A percentile compares a stretch with the other conserved stretches of the same genome.
Evolutionary conservation across 306 rosid genomes (phyloP).

Genomic region (Casuarina glauca): DNA sequence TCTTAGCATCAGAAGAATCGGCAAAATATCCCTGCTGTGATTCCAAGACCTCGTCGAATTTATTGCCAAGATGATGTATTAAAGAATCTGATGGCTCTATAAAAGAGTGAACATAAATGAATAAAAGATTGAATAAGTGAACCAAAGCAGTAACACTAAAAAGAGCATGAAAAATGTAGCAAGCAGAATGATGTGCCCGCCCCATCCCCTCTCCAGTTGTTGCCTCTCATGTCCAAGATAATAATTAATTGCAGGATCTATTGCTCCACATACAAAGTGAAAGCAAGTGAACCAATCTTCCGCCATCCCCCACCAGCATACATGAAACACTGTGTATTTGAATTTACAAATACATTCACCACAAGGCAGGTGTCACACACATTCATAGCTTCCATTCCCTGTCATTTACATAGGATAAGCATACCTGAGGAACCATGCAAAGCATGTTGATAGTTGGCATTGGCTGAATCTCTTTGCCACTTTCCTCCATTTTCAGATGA

Average conservation of each 20-base stretch:
- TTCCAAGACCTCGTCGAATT: constrained; percentile 45
- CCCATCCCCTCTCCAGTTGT: background rate
- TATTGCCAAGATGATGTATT: constrained; percentile 28
- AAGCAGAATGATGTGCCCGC: no score
- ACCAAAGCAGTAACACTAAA: constrained; percentile 21
- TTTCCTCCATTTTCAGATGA: constrained; percentile 25
- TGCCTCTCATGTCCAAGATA: background rate
- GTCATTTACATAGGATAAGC: constrained; percentile 4
- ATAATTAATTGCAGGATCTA: background rate
- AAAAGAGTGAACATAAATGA: constrained; percentile 11
- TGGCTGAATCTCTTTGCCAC: constrained; percentile 6
- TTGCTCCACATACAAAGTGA: background rate
- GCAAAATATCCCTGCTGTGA: constrained; percentile 44
- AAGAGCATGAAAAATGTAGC: constrained; percentile 13
- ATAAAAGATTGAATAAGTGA: constrained; percentile 24
- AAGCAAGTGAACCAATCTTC: background rate
- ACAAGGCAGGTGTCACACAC: background rate
- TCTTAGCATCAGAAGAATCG: constrained; percentile 63
- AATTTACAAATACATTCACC: constrained; percentile 5
- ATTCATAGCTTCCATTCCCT: constrained; percentile 1
- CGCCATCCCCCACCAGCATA: background rate
- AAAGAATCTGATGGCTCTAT: constrained; percentile 53
- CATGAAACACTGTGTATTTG: background rate
- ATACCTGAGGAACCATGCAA: constrained; percentile 49
- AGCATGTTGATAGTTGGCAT: constrained; percentile 40